Base-by-base conservation (phyloP, 176 grass and related monocot genomes). In the Oryza meridionalis region DNA sequence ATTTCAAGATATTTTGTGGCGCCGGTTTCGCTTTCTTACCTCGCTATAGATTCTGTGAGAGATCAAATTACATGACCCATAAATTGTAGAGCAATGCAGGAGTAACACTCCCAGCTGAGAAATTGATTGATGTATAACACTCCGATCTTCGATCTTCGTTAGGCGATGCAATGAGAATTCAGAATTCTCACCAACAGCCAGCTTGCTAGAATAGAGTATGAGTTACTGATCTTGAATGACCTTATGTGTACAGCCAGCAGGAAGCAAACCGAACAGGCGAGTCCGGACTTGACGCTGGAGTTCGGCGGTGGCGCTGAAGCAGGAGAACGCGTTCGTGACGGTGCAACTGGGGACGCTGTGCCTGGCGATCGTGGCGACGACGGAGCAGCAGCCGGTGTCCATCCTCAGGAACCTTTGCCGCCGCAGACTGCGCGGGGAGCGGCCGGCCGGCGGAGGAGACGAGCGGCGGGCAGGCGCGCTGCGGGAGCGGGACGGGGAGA, bases 51-150 rank as follows among this genome's bases (percentile, higher is more conserved):
- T n/a, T n/a, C n/a, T n/a, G n/a, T 46, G 13, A 26, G 16, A 26
- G 26, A 83, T 43, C 37, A 44, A 86, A 79, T 85, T 63, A 72
- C 76, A n/a, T 33, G 24, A 17, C 17, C 67, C 44, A 86, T 49
- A 81, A 87, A 72, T 37, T 70, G 63, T 45, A 43, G 21, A 51
- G 50, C 0, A 26, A 53, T 29, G 37, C 75, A 79, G 29, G 68
- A 46, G 38, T 33, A 76, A 63, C 26, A 29, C 42, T 65, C 69
- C 12, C 44, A n/a, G 24, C 59, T 26, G 22, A 65, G 35, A 35
- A 75, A 59, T 13, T 47, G 21, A 26, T 45, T 44, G 45, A 68
- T 64, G 10, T 66, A 17, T 44, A 55, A 0, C 2, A 11, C 55
- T 22, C n/a, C 29, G 33, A n/a, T 26, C n/a, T n/a, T n/a, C n/a